phyloP scores from a whole-genome alignment of 352 stramenopile species.

The Peronospora farinosa region DNA sequence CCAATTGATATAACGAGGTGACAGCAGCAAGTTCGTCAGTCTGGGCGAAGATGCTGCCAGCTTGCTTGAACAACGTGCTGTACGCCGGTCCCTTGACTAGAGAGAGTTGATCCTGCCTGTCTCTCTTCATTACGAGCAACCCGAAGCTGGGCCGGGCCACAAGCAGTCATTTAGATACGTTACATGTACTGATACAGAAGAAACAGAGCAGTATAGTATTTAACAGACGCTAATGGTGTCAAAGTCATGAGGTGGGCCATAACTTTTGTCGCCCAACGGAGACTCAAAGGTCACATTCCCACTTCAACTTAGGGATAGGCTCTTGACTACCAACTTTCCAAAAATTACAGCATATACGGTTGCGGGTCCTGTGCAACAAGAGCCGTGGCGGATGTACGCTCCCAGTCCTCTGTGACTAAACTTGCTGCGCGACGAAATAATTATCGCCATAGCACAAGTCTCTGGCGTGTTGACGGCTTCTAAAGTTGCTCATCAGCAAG shows the following conservation, averaged over 20 bases:
- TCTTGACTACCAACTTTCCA: not conserved
- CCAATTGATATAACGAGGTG: not conserved
- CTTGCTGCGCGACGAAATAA: too few species aligned
- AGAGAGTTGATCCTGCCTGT: not conserved
- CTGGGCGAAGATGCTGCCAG: constrained; percentile 1
- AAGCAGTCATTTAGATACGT: too few species aligned
- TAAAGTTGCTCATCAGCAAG: not conserved
- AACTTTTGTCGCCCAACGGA: too few species aligned
- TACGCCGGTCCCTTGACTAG: not conserved
- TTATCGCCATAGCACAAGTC: not conserved
- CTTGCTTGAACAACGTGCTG: constrained; percentile 12
- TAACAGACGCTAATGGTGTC: too few species aligned
- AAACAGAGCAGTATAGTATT: too few species aligned
- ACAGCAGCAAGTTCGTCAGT: not conserved
- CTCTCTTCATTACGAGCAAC: constrained; percentile 7
- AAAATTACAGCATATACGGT: too few species aligned
- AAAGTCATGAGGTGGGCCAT: too few species aligned
- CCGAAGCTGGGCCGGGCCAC: constrained; percentile 7
- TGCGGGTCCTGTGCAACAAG: too few species aligned
- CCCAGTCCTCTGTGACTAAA: too few species aligned
- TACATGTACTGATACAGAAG: too few species aligned
- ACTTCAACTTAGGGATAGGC: not conserved
- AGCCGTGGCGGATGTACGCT: too few species aligned
- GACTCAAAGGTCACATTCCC: too few species aligned
- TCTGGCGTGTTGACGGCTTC: not conserved